Conservation (phyloP, 73 alveolate species). For the Effrenium voratum region DNA sequence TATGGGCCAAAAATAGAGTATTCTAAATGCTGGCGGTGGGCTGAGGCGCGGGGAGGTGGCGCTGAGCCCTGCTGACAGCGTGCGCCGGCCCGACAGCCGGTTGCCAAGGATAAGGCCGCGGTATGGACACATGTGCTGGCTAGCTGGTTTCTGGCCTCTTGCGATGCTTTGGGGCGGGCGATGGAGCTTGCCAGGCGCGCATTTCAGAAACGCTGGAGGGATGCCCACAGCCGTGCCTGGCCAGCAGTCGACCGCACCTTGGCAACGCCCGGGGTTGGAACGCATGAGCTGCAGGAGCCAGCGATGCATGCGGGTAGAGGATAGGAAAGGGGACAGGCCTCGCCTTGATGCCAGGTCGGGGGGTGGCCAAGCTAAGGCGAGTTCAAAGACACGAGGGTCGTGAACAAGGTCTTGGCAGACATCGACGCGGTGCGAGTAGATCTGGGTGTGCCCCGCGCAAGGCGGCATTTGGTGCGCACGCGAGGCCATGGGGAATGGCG, state of each 20-base stretch:
- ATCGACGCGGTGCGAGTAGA: not conserved
- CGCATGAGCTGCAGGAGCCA: not conserved
- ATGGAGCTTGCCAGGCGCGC: not conserved
- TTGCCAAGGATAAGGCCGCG: conserved; percentile 41
- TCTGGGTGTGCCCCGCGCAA: not conserved
- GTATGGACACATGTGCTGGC: not conserved
- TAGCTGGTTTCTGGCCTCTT: too few relatives aligned
- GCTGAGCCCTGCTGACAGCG: conserved; percentile 43
- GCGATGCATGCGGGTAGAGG: not conserved
- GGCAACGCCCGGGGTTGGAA: not conserved
- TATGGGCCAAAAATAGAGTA: too few relatives aligned
- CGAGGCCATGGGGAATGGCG: too few relatives aligned
- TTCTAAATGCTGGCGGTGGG: too few relatives aligned
- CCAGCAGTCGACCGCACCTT: conserved; percentile 30
- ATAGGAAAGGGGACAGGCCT: too few relatives aligned
- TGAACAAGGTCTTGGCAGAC: conserved; percentile 1
- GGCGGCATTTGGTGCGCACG: not conserved
- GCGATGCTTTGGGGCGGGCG: not conserved
- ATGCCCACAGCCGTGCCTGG: not conserved
- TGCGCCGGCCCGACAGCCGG: conserved; percentile 86
- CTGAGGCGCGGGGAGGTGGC: too few relatives aligned
- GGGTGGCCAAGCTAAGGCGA: not conserved
- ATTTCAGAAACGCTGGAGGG: not conserved
- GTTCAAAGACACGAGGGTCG: not conserved
- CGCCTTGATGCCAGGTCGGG: too few relatives aligned